phyloP scores from a whole-genome alignment of 805 yeast species.

The Wickerhamiella azymoides region DNA sequence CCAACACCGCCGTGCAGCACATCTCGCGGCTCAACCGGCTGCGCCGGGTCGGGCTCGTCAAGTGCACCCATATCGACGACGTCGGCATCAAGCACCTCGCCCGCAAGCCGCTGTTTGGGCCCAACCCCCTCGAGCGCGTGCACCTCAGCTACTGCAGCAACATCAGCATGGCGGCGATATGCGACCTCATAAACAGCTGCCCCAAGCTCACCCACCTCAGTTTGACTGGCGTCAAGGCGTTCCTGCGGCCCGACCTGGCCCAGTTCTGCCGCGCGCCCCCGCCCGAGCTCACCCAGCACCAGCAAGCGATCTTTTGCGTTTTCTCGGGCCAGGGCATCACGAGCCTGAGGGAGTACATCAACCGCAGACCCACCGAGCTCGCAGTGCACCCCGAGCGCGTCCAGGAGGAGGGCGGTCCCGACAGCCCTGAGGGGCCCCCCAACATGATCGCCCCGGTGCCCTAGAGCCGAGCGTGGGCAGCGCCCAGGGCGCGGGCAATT shows the following conservation, averaged over 20 bases:
- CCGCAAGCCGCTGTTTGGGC: conserved; percentile 40
- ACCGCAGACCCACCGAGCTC: conserved; percentile 13
- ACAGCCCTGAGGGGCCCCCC: no score
- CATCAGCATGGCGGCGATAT: conserved; percentile 65
- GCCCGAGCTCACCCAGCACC: conserved; percentile 76
- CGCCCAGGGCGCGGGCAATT: no score
- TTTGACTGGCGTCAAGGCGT: conserved; percentile 83
- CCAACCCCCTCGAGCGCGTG: conserved; percentile 78
- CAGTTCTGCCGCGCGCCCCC: conserved; percentile 87
- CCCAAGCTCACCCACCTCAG: conserved; percentile 82
- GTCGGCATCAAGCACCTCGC: conserved; percentile 55
- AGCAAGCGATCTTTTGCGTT: conserved; percentile 77
- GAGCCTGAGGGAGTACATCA: conserved; percentile 57
- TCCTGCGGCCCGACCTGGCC: conserved; percentile 63
- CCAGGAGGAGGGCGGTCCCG: no score
- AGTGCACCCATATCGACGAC: conserved; percentile 78
- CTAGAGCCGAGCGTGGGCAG: no score
- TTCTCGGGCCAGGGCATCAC: conserved; percentile 84
- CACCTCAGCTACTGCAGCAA: conserved; percentile 85
- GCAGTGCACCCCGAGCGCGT: background rate
- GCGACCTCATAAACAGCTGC: conserved; percentile 58
- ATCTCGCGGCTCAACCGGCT: conserved; percentile 64
- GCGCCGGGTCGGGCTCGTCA: conserved; percentile 85
- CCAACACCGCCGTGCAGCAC: conserved; percentile 68
- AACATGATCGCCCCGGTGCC: no score